Percentiles rank a stretch among this genome's conserved stretches.
Evolutionary conservation across 2,329 filamentous ascomycete species (phyloP).

Genomic region (Venturia asperata): DNA sequence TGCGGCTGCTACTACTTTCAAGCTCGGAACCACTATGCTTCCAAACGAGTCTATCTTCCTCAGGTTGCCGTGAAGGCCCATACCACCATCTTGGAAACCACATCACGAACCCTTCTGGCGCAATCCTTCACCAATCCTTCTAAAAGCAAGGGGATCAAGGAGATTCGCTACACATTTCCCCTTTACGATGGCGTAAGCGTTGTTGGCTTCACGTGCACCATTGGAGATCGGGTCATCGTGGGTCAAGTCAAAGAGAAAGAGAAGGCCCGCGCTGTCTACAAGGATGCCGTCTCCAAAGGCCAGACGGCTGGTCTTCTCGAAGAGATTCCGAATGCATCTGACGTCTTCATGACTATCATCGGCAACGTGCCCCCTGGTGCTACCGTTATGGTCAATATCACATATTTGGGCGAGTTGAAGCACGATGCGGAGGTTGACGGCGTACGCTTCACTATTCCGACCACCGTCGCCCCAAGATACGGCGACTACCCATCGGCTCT

Average conservation of each 20-base stretch:
- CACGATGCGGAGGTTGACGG: constrained; percentile 63
- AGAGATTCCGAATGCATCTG: constrained; percentile 51
- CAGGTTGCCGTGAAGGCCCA: constrained; percentile 52
- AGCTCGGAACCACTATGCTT: background rate
- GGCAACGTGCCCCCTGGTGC: constrained; percentile 58
- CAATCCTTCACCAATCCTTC: constrained; percentile 58
- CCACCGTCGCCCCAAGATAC: constrained; percentile 60
- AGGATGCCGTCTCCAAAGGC: constrained; percentile 51
- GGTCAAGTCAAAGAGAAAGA: constrained; percentile 62
- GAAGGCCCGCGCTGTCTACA: constrained; percentile 53
- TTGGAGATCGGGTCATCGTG: constrained; percentile 53
- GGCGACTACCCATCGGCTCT: constrained; percentile 41
- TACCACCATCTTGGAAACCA: constrained; percentile 53
- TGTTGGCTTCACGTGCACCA: constrained; percentile 57
- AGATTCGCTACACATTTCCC: constrained; percentile 62
- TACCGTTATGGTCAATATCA: constrained; percentile 54
- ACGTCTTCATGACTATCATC: constrained; percentile 61
- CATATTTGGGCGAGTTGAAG: constrained; percentile 63
- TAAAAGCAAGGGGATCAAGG: constrained; percentile 36
- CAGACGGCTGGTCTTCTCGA: constrained; percentile 60
- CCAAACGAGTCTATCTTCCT: constrained; percentile 39
- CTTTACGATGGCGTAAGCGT: constrained; percentile 67
- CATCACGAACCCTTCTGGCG: constrained; percentile 44
- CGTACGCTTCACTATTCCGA: constrained; percentile 62
- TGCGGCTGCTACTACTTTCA: constrained; percentile 28